Evolutionary conservation across 2,329 filamentous ascomycete genomes (phyloP).

Genomic region (Dothistroma septosporum): DNA sequence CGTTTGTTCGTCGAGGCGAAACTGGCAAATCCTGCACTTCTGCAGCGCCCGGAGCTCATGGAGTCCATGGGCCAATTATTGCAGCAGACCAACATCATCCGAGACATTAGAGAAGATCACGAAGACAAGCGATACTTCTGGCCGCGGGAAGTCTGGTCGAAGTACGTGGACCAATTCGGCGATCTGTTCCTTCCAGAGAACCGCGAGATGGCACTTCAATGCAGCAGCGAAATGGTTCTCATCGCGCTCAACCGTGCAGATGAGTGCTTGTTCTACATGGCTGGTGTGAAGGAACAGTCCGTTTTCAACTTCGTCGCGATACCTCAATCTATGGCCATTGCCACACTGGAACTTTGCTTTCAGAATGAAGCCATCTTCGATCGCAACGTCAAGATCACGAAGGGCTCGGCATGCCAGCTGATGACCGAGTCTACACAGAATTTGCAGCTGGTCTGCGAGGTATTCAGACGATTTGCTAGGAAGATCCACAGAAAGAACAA

Average conservation of each 20-base stretch:
- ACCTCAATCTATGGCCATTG: conserved; percentile 95
- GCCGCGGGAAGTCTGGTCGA: conserved; percentile 95
- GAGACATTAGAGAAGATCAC: conserved; percentile 86
- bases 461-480: conserved; percentile 73
- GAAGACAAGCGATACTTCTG: conserved; percentile 87
- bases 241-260: conserved; percentile 82
- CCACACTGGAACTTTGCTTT: conserved; percentile 87
- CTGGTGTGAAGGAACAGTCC: conserved; percentile 88
- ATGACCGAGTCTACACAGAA: conserved; percentile 95
- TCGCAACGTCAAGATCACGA: conserved; percentile 91
- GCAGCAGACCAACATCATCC: conserved; percentile 98
- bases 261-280: conserved; percentile 97
- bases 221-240: conserved; percentile 89
- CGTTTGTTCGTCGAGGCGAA: conserved; percentile 82
- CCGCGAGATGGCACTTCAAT: conserved; percentile 71
- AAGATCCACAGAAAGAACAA: conserved; percentile 92
- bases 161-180: conserved; percentile 84
- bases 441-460: conserved; percentile 70
- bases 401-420: conserved; percentile 83
- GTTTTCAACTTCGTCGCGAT: conserved; percentile 99
- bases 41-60: conserved; percentile 73
- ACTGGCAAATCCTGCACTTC: conserved; percentile 78
- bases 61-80: conserved; percentile 97
- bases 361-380: conserved; percentile 83
- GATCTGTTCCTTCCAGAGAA: conserved; percentile 83